Base-by-base conservation (phyloP, 2,329 filamentous ascomycete species). In the Plectosphaerella sp. region DNA sequence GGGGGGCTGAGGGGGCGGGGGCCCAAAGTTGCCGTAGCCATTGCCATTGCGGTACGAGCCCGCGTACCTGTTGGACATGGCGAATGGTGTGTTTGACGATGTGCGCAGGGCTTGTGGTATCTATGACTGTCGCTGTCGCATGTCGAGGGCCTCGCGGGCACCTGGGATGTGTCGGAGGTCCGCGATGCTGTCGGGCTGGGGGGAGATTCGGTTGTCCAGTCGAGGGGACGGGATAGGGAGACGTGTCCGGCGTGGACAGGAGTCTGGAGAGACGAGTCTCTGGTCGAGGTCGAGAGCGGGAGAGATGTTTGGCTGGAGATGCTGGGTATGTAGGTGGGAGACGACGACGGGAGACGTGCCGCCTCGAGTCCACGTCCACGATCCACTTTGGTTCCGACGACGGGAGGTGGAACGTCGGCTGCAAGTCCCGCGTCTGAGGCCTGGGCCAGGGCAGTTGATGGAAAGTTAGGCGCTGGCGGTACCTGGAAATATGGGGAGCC, bases 11-110 rank as follows among this genome's bases (percentile, higher is more conserved):
- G 41, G n/a, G 18, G 48, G 48, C 24, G 48, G 48, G n/a, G 48
- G 22, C 45, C 64, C 66, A 43, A 72, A 66, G 50, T 68, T 69
- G 48, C 72, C 73, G 58, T 73, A 73, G 52, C 69, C 65, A 45
- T 65, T 67, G 53, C 69, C 70, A 53, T 71, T 74, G 62, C 73
- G 71, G 64, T 71, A 74, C 51, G 69, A 61, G 59, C 63, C 67
- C 56, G 57, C 58, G 48, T 55, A 58, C 42, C 53, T 51, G 42
- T 55, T 59, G 54, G 52, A 54, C 56, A 57, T 58, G 36, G 46
- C 55, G 49, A 47, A 39, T 45, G 48, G 51, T 49, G 33, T 48
- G 33, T 47, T 35, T 16, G n/a, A 52, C 52, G 52, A 36, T 20
- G 14, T 54, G 36, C 47, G 47, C 53, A 56, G 56, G 20, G 42